Percentiles rank a stretch among this genome's conserved stretches.
These are phyloP conservation scores for Trichosporon sp. DNA, from an alignment of 1,284 basidiomycete genomes.

Conservation along the genomic window DNA sequence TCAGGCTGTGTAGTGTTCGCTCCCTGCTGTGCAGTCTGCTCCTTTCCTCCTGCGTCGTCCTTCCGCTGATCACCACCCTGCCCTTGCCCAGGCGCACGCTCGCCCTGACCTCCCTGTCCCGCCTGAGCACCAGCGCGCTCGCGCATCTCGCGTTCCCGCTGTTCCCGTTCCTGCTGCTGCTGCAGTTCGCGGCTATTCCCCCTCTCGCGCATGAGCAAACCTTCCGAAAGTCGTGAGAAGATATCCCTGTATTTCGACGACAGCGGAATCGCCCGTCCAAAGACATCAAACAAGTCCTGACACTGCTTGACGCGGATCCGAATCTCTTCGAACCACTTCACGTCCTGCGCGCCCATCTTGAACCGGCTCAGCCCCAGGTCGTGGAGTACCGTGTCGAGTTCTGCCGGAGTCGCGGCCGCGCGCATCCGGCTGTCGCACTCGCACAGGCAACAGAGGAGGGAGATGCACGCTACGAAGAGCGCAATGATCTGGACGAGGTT, in stretches of 20 bases:
- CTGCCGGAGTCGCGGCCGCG: neutral
- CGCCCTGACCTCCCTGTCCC: neutral
- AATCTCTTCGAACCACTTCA: slow-evolving; percentile 24
- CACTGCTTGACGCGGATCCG: slow-evolving; percentile 25
- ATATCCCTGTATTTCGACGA: slow-evolving; percentile 25
- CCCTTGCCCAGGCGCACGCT: neutral
- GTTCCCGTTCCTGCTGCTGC: neutral
- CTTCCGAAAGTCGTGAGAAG: slow-evolving; percentile 22
- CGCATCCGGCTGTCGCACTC: slow-evolving; percentile 30
- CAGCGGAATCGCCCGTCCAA: slow-evolving; percentile 24
- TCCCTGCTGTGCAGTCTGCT: too few species aligned
- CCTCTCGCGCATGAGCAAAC: slow-evolving; percentile 14
- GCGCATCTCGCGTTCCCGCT: neutral
- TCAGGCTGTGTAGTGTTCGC: too few species aligned
- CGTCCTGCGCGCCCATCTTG: slow-evolving; percentile 10
- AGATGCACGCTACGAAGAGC: slow-evolving; percentile 31
- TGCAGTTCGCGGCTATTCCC: neutral
- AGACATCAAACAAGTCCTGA: slow-evolving; percentile 27
- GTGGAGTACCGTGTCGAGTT: neutral
- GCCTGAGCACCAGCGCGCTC: neutral
- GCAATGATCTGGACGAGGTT: slow-evolving; percentile 31
- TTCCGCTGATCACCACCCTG: neutral
- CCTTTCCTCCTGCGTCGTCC: too few species aligned
- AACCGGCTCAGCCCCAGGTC: slow-evolving; percentile 15
- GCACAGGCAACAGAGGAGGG: slow-evolving; percentile 30